These are phyloP conservation scores for Blastomyces emzantsi DNA, from an alignment of 2,329 filamentous ascomycete genomes.

Conservation along the genomic window DNA sequence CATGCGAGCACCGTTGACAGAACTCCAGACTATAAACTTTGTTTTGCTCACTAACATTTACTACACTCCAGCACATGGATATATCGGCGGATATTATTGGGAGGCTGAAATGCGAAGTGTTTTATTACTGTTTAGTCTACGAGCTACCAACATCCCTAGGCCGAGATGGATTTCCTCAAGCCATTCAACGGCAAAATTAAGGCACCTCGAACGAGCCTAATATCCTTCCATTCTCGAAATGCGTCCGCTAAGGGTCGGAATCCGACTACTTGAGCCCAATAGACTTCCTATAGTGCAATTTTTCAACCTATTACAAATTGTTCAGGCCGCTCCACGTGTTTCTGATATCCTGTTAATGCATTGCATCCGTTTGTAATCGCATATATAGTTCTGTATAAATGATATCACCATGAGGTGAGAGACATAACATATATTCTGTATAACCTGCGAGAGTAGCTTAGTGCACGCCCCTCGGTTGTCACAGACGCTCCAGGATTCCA, in stretches of 20 bases:
- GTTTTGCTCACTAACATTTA: not conserved
- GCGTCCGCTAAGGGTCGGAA: not conserved
- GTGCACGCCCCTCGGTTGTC: not conserved
- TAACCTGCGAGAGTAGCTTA: not conserved
- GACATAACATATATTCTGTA: not conserved
- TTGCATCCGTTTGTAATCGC: not conserved
- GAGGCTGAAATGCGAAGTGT: too few relatives aligned
- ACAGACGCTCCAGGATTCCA: not conserved
- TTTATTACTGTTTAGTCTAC: too few relatives aligned
- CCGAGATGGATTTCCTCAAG: too few relatives aligned
- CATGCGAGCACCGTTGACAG: not conserved
- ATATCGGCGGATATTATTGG: too few relatives aligned
- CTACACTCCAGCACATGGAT: too few relatives aligned
- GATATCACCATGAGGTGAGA: not conserved
- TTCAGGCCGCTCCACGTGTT: not conserved
- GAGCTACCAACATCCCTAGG: too few relatives aligned
- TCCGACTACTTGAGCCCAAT: not conserved
- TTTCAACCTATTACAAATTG: not conserved
- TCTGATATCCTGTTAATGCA: not conserved
- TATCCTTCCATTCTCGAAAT: too few relatives aligned
- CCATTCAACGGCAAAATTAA: too few relatives aligned
- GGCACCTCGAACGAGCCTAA: too few relatives aligned
- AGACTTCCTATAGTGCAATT: not conserved
- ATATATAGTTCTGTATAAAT: too few relatives aligned
- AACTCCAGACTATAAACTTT: not conserved